Conservation (phyloP, 805 yeast species). For the Wickerhamomyces mucosus region DNA sequence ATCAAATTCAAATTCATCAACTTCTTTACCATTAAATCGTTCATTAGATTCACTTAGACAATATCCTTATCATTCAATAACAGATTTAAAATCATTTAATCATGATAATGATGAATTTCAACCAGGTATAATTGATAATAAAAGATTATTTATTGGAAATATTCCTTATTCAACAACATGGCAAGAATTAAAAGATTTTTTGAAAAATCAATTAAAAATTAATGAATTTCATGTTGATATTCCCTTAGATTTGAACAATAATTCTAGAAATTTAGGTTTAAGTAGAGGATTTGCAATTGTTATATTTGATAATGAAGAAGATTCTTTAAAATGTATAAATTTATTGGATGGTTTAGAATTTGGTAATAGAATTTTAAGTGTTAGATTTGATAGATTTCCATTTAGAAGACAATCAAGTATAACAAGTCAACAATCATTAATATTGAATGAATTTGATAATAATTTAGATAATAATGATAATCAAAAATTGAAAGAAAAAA, state of each 20-base stretch:
- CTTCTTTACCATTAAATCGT: conserved; percentile 8
- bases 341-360: conserved; percentile 42
- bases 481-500: background rate
- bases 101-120: conserved; percentile 1
- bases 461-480: conserved; percentile 11
- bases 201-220: conserved; percentile 17
- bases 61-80: conserved; percentile 16
- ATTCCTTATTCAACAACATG: conserved; percentile 39
- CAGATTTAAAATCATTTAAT: conserved; percentile 7
- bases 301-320: conserved; percentile 34
- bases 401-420: conserved; percentile 6
- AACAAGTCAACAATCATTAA: background rate
- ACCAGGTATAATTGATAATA: conserved; percentile 20
- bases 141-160: conserved; percentile 45
- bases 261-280: conserved; percentile 7
- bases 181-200: conserved; percentile 29
- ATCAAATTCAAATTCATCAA: background rate
- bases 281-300: conserved; percentile 59
- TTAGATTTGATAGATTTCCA: conserved; percentile 49
- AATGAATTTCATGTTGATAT: conserved; percentile 25
- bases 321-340: conserved; percentile 39
- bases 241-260: conserved; percentile 27
- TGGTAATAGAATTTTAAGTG: conserved; percentile 52
- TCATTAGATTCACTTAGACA: conserved; percentile 13
- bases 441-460: conserved; percentile 4